These are phyloP conservation scores for Botrytis aclada DNA, from an alignment of 2,329 filamentous ascomycete species.

Conservation along the genomic window DNA sequence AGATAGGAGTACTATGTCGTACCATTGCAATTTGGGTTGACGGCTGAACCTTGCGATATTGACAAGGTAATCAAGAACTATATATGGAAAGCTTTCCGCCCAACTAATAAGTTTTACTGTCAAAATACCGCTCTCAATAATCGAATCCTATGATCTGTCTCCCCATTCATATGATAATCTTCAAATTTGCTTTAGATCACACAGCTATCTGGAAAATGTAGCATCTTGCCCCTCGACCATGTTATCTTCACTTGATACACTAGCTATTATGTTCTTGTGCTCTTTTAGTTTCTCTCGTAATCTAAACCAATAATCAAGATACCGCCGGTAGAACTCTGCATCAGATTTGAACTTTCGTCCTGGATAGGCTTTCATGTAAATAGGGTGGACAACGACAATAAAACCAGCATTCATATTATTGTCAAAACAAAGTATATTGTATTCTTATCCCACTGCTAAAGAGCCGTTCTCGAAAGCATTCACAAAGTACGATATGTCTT, in stretches of 20 bases:
- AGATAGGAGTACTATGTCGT: too few species aligned
- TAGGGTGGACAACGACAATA: not conserved
- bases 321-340: not conserved
- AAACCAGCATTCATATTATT: not conserved
- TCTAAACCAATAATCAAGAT: not conserved
- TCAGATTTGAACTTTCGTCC: not conserved
- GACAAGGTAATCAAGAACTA: not conserved
- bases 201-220: not conserved
- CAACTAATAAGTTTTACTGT: not conserved
- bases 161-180: not conserved
- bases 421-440: not conserved
- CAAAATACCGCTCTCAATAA: not conserved
- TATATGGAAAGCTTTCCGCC: not conserved
- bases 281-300: not conserved
- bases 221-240: too few species aligned
- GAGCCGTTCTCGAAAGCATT: too few species aligned
- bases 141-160: not conserved
- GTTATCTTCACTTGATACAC: too few species aligned
- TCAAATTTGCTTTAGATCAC: not conserved
- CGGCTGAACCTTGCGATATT: accelerated
- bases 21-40: not conserved
- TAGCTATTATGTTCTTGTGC: too few species aligned
- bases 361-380: not conserved
- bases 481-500: too few species aligned
- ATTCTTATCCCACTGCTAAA: accelerated